Evolutionary conservation across 176 grass and related monocot species (phyloP), one percentile per base, ranked within the genome.

Genomic region (Alopecurus myosuroides): DNA sequence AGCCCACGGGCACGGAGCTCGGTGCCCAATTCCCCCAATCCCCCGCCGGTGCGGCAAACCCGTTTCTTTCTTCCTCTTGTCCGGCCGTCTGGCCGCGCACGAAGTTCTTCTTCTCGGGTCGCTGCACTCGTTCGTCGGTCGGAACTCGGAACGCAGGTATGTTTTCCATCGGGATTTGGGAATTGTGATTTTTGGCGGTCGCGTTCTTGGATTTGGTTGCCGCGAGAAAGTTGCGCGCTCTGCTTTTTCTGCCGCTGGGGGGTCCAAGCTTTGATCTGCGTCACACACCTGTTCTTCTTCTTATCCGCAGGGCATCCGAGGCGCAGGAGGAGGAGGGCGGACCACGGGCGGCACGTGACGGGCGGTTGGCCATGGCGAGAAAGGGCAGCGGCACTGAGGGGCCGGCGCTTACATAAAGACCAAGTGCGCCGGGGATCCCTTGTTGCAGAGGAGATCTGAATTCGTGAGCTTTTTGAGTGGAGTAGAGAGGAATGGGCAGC

Each of bases 271-370:
- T 64, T 83, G 80, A 80, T 87, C 89, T 78, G 85, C 80, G 80
- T 74, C 67, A 72, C 85, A 57, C 89, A 69, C 75, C 80, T 84
- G 88, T 87, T 48, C 37, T 80, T 88, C 81, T 86, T 86, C 88
- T 90, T 90, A 92, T 90, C 93, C 90, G 57, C 26, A 88, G 45
- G 84, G 66, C 50, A 85, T 92, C 88, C 33, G 39, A 63, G 57
- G 70, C 52, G 84, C 22, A 7, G 41, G 52, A 52, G 34, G 35
- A 20, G 28, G 30, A 33, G 46, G 15, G 28, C 56, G 67, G 66
- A 17, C 69, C 85, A 87, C 89, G 65, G 71, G 79, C 79, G 81
- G 74, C 97, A 94, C 91, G 94, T 99, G 97, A 94, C 85, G 83
- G 65, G 81, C 89, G 77, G 95, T 92, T 92, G 88, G 88, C 80